Evolutionary conservation across 2,329 filamentous ascomycete species (phyloP).

Genomic region (Cercospora sp.): DNA sequence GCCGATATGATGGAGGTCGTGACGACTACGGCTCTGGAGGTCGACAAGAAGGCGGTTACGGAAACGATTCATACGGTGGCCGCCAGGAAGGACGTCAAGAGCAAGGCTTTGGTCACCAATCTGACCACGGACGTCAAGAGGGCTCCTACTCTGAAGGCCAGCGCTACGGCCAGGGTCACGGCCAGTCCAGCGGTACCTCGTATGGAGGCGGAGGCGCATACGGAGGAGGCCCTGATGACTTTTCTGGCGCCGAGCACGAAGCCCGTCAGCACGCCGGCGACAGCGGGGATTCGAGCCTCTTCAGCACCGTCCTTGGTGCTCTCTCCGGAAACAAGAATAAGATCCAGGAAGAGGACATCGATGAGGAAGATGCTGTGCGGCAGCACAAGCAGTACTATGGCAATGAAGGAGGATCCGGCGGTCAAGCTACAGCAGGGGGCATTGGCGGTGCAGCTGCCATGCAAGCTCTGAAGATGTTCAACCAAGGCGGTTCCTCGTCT

Average conservation of each 20-base stretch:
- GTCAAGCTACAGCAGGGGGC: slow-evolving; percentile 47
- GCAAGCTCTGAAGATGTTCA: slow-evolving; percentile 79
- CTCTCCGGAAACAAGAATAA: slow-evolving; percentile 56
- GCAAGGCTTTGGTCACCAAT: slow-evolving; percentile 34
- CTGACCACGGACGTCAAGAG: slow-evolving; percentile 34
- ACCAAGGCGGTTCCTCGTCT: slow-evolving; percentile 34
- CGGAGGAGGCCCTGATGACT: slow-evolving; percentile 50
- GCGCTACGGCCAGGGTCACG: slow-evolving; percentile 36
- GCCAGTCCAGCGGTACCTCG: slow-evolving; percentile 45
- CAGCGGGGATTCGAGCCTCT: slow-evolving; percentile 54
- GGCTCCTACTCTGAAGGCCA: slow-evolving; percentile 35
- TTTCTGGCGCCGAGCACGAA: slow-evolving; percentile 56
- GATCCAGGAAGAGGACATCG: slow-evolving; percentile 55
- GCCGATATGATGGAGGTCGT: slow-evolving; percentile 17
- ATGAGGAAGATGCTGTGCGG: slow-evolving; percentile 67
- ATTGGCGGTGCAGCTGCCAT: slow-evolving; percentile 73
- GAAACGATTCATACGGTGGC: slow-evolving; percentile 26
- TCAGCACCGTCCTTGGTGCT: slow-evolving; percentile 58
- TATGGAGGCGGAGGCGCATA: slow-evolving; percentile 43
- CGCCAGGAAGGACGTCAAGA: slow-evolving; percentile 24
- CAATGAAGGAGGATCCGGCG: slow-evolving; percentile 50
- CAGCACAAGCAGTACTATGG: slow-evolving; percentile 77
- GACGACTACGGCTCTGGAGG: slow-evolving; percentile 15
- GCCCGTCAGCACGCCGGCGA: slow-evolving; percentile 57
- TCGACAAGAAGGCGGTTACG: slow-evolving; percentile 23